phyloP scores from a whole-genome alignment of 1,284 basidiomycete genomes.

The Sanghuangporus baumii region DNA sequence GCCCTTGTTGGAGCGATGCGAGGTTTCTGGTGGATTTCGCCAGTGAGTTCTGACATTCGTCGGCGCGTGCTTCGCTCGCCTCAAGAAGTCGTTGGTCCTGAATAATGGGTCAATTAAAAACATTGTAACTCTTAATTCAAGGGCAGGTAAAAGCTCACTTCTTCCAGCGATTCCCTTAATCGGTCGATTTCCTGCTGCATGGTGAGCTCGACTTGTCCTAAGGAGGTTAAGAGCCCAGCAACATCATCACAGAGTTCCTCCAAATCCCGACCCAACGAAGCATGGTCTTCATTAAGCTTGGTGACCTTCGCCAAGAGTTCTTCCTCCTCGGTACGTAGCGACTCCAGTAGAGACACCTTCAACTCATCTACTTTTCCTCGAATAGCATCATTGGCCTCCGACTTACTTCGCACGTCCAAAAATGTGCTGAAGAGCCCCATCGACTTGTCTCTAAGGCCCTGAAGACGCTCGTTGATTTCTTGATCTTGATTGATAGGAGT shows the following conservation, averaged over 20 bases:
- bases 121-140: neutral
- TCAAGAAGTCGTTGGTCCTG: neutral
- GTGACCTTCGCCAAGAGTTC: neutral
- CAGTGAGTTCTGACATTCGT: neutral
- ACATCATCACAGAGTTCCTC: neutral
- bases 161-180: neutral
- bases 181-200: neutral
- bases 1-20: neutral
- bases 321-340: neutral
- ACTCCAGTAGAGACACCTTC: neutral
- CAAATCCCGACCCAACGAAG: neutral
- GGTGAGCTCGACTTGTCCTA: neutral
- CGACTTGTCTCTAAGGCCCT: neutral
- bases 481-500: neutral
- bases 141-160: neutral
- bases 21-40: neutral
- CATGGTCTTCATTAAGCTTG: neutral
- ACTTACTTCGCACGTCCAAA: neutral
- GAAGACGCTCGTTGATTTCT: neutral
- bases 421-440: neutral
- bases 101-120: neutral
- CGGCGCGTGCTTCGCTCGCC: neutral
- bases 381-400: neutral
- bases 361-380: constrained; percentile 1
- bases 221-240: neutral